phyloP scores from a whole-genome alignment of 257 asterid species.

The Nicotiana knightiana region DNA sequence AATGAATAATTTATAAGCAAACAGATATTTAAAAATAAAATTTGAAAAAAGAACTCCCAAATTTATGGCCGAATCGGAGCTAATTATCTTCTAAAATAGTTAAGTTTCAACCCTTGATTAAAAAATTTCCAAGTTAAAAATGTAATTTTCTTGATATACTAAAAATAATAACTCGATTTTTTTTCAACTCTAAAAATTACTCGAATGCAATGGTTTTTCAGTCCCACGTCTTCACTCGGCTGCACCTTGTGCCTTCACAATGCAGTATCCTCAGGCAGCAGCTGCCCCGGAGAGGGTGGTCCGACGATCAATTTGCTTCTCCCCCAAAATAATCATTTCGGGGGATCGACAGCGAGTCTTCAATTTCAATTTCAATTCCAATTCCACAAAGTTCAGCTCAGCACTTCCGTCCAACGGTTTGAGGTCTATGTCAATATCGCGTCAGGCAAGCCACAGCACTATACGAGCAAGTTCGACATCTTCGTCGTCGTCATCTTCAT shows the following conservation, averaged over 20 bases:
- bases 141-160: too few species aligned
- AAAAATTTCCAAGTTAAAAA: too few species aligned
- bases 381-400: not conserved
- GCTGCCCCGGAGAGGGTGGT: constrained; percentile 41
- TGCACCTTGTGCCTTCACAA: not conserved
- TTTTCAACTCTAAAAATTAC: too few species aligned
- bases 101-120: too few species aligned
- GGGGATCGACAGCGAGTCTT: not conserved
- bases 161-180: too few species aligned
- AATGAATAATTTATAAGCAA: too few species aligned
- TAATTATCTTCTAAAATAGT: too few species aligned
- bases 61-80: too few species aligned
- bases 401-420: not conserved
- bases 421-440: not conserved
- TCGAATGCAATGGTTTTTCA: too few species aligned
- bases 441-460: not conserved
- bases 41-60: too few species aligned
- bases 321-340: constrained; percentile 6
- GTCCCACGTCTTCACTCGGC: not conserved
- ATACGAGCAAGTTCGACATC: not conserved
- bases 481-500: not conserved
- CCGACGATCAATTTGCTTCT: not conserved
- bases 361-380: not conserved
- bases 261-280: not conserved
- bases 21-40: too few species aligned